Evolutionary conservation across 768 basidiomycete genomes (phyloP).

Genomic region (Suillus sp.): DNA sequence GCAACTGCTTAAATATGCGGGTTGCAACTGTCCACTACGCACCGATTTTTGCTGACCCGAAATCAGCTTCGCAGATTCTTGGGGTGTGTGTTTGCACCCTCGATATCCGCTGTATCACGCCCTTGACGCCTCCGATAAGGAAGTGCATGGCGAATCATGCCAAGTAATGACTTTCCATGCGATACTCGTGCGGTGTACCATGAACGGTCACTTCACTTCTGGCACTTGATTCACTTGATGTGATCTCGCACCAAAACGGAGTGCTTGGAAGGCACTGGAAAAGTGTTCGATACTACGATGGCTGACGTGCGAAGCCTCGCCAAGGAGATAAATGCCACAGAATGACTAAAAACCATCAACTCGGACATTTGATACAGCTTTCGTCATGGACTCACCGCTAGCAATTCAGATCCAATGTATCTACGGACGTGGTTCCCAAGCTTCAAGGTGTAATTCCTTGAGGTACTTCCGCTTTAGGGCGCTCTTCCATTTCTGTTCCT

Average conservation of each 20-base stretch:
- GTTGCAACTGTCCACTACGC: background rate
- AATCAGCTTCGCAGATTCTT: constrained; percentile 1
- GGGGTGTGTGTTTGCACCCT: background rate
- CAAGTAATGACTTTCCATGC: background rate
- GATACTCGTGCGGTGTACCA: background rate
- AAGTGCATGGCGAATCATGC: constrained; percentile 6
- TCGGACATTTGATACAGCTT: background rate
- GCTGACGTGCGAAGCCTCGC: background rate
- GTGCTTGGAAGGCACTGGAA: background rate
- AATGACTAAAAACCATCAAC: background rate
- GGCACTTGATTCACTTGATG: background rate
- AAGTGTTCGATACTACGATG: background rate
- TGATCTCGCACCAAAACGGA: background rate
- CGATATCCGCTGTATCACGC: background rate
- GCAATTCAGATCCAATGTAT: background rate
- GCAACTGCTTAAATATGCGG: background rate
- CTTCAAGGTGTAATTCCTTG: background rate
- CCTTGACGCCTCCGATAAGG: background rate
- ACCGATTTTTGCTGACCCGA: background rate
- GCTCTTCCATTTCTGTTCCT: background rate
- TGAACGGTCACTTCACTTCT: background rate
- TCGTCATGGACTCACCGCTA: background rate
- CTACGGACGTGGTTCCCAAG: background rate
- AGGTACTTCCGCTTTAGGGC: background rate
- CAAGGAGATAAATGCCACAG: background rate